Evolutionary conservation across 495 filamentous ascomycete species (phyloP).

Genomic region (Trichoderma orchidacearum): DNA sequence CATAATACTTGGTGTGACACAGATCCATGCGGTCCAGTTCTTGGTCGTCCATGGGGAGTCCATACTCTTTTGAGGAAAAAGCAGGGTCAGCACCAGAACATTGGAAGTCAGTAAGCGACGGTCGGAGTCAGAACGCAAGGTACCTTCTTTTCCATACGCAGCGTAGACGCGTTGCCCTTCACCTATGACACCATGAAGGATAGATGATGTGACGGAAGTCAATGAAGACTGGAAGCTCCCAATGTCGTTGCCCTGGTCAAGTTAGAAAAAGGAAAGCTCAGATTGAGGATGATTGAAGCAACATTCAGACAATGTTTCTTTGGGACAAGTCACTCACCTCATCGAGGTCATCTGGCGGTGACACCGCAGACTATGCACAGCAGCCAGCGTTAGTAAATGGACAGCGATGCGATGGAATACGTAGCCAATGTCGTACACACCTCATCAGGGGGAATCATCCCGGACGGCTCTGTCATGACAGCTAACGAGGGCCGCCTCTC

Average conservation of each 20-base stretch:
- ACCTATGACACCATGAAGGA: conserved; percentile 8
- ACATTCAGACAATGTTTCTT: neutral
- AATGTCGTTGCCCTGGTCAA: neutral
- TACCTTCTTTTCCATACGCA: conserved; percentile 11
- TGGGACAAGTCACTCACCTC: neutral
- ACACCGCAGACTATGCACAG: neutral
- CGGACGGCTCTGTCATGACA: neutral
- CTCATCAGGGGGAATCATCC: neutral
- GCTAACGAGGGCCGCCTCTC: neutral
- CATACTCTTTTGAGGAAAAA: conserved; percentile 6
- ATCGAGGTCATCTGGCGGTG: neutral
- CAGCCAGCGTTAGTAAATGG: neutral
- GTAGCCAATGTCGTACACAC: neutral
- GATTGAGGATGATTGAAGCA: too few relatives aligned
- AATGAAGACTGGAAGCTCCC: conserved; percentile 5
- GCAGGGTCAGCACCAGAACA: neutral
- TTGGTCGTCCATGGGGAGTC: conserved; percentile 10
- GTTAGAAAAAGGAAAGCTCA: neutral
- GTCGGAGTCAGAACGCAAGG: neutral
- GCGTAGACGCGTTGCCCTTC: conserved; percentile 11
- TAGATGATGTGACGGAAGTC: conserved; percentile 7
- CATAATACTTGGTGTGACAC: conserved; percentile 12
- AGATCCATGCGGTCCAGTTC: conserved; percentile 11
- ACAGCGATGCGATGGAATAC: too few relatives aligned
- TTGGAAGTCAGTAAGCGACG: neutral